Evolutionary conservation across 1,284 basidiomycete genomes (phyloP), one percentile per base, ranked within the genome.

Genomic region (Agroathelia rolfsii): DNA sequence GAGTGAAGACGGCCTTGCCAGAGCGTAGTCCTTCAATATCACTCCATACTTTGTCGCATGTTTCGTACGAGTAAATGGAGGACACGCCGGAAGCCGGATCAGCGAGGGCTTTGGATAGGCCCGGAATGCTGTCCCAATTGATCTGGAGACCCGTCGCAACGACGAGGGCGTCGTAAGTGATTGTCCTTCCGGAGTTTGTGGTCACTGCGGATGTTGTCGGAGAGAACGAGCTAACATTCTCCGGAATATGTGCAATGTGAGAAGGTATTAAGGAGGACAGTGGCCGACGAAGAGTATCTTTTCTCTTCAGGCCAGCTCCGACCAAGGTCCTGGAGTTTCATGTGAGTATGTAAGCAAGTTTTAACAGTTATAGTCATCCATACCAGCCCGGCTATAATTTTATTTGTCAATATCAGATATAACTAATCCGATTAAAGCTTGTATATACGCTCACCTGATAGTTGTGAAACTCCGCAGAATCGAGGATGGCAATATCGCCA

Each of bases 1-100:
- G 94, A 0, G 94, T 97, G 62, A 98, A 97, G 48, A 98, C 72
- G 2, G 93, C 92, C 34, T 80, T 76, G 12, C 89, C 92, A 4
- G 66, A 62, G 32, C 80, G 72, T 41, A 93, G 69, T 6, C 68
- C 64, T 38, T 86, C 73, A 30, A 94, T 77, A 45, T 89, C 75
- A 31, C 66, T 59, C 86, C 86, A 93, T 3, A 76, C 74, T 59
- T 89, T 92, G 58, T 94, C 86, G 49, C 79, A 86, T 8, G 84
- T 84, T 34, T 84, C 72, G 53, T 84, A 87, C 1, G 80, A 84
- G 64, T 97, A 97, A 43, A 95, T 95, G n/a, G 83, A 83, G 4
- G 86, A 84, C 24, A 97, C 90, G n/a, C 82, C 82, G 4, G 81
- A 83, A 3, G 60, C 55, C 9, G 84, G 69, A 53, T 93, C 77